Percentiles rank a stretch among this genome's conserved stretches.
Evolutionary conservation across 768 basidiomycete genomes (phyloP).

Genomic region (Naematelia encephala): DNA sequence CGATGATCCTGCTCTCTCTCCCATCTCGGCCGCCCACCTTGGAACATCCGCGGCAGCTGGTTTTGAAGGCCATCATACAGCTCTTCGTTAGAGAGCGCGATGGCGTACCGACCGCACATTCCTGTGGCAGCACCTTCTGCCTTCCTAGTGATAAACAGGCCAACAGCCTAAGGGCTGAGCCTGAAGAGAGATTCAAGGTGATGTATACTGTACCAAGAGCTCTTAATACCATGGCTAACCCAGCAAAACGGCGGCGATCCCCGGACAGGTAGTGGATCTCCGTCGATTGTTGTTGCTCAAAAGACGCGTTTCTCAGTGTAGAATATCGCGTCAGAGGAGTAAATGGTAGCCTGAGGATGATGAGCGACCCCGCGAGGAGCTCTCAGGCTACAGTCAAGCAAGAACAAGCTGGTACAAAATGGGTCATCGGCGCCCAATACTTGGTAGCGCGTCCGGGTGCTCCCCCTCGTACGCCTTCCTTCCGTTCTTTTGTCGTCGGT

Average conservation of each 20-base stretch:
- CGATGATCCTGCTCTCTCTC: conserved; percentile 36
- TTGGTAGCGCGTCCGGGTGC: conserved; percentile 18
- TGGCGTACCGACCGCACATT: conserved; percentile 46
- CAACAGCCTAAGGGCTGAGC: no score
- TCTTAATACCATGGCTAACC: background rate
- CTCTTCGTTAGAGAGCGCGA: conserved; percentile 40
- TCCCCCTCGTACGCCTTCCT: conserved; percentile 18
- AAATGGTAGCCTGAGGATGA: background rate
- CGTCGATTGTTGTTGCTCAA: background rate
- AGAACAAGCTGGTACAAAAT: background rate
- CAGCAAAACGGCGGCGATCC: background rate
- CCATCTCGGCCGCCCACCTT: conserved; percentile 24
- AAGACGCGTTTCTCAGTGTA: background rate
- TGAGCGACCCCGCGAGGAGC: background rate
- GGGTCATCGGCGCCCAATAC: conserved; percentile 11
- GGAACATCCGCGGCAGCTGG: conserved; percentile 30
- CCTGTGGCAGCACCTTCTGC: no score
- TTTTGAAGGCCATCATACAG: conserved; percentile 37
- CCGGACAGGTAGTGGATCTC: background rate
- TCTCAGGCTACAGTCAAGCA: background rate
- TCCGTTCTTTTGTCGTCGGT: background rate
- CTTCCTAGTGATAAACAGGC: no score
- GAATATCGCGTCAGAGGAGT: background rate
- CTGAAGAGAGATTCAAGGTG: no score
- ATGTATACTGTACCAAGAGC: no score